Evolutionary conservation across 768 basidiomycete species (phyloP), one percentile per base, ranked within the genome.

Genomic region (Pleurotus tuoliensis): DNA sequence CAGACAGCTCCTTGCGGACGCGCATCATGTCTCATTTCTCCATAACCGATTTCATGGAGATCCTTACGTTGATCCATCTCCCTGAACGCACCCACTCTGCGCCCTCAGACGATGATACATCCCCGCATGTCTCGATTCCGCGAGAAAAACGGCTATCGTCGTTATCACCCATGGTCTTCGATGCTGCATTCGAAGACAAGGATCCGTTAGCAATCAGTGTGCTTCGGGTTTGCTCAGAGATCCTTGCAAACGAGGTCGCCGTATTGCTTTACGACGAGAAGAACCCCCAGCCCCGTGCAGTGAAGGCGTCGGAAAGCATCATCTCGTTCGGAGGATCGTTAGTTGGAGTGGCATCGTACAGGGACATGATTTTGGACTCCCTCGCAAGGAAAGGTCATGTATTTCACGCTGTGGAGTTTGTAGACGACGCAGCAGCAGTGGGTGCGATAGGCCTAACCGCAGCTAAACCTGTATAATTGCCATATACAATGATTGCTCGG

Each of bases 251-350:
- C 20, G 78, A 88, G 64, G 80, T 91, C 37, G 72, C 78, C 1
- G 67, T 81, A 43, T 71, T 89, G 22, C 71, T 86, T 2, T 74
- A 76, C 4, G 73, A 71, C 6, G 58, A 59, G 5, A 63, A 60
- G 16, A 58, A 60, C 5, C 64, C 63, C 5, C 30, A 27, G 11
- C 70, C 73, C 2, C 72, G 66, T 8, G 65, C 72, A 0, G 77
- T 88, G 49, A 74, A 73, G 43, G 80, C 89, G 0, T 66, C 71
- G 39, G 77, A 84, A 1, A 76, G 82, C 34, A 78, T 92, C 2
- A 63, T 93, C 15, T 90, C 84, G 58, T 85, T 92, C 56, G 91
- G 91, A 7, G 91, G 91, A n/a, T 90, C 87, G 16, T 68, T 93
- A 59, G 83, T 83, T 3, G 84, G 87, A 2, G 69, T 90, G 1